Conservation (phyloP, 2,329 filamentous ascomycete species). For the Bisporella sp. region DNA sequence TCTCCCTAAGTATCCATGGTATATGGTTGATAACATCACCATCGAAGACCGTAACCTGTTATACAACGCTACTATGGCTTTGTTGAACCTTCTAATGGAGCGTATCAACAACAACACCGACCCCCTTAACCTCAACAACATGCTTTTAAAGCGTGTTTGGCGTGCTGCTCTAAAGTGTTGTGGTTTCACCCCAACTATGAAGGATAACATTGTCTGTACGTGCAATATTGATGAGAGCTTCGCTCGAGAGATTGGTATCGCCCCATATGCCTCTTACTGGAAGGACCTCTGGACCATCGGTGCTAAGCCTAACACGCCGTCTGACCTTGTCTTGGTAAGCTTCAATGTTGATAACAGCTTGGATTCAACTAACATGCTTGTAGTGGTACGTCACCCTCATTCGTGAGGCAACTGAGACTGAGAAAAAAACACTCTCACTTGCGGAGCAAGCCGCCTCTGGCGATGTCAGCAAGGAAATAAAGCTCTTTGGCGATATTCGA, state of each 20-base stretch:
- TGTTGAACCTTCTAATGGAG: constrained; percentile 39
- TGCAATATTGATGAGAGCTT: constrained; percentile 29
- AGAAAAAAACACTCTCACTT: constrained; percentile 33
- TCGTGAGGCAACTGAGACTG: constrained; percentile 41
- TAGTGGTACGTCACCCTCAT: constrained; percentile 53
- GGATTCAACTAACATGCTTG: not conserved
- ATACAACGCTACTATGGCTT: constrained; percentile 41
- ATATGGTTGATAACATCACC: constrained; percentile 48
- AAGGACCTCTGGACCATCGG: constrained; percentile 44
- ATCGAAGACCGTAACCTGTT: constrained; percentile 48
- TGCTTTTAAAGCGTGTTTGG: constrained; percentile 47
- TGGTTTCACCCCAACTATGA: constrained; percentile 55
- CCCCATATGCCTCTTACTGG: constrained; percentile 42
- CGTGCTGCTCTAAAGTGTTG: constrained; percentile 47
- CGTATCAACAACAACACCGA: constrained; percentile 35
- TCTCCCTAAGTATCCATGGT: constrained; percentile 49
- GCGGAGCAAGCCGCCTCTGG: constrained; percentile 31
- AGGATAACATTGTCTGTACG: constrained; percentile 48
- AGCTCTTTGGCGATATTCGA: constrained; percentile 35
- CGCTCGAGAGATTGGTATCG: constrained; percentile 37
- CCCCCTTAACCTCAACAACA: constrained; percentile 39
- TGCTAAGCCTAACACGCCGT: constrained; percentile 39
- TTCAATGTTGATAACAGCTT: not conserved
- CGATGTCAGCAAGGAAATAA: constrained; percentile 2
- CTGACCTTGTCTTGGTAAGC: constrained; percentile 50